phyloP scores from a whole-genome alignment of 1,139 yeast genomes.

The Protomyces lactucae-debilis region DNA sequence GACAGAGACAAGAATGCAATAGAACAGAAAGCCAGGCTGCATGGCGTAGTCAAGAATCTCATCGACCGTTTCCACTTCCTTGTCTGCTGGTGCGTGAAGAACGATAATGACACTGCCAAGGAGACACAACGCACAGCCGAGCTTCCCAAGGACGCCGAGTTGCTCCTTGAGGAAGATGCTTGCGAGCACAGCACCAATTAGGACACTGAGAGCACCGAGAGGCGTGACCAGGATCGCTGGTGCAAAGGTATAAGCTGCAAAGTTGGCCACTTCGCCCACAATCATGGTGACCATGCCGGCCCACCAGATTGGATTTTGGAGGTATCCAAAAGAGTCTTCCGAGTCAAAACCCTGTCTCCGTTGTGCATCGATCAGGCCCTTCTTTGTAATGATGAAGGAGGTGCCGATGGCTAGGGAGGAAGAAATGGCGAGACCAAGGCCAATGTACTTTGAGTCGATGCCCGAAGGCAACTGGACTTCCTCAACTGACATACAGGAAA shows the following conservation, averaged over 20 bases:
- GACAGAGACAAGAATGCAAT: conserved; percentile 55
- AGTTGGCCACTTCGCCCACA: conserved; percentile 83
- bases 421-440: conserved; percentile 80
- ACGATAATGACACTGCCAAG: conserved; percentile 88
- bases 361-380: conserved; percentile 73
- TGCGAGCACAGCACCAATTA: conserved; percentile 86
- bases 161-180: conserved; percentile 80
- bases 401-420: conserved; percentile 75
- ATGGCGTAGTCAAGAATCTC: conserved; percentile 78
- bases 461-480: conserved; percentile 8
- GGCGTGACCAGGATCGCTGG: conserved; percentile 93
- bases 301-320: conserved; percentile 90
- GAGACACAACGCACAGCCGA: conserved; percentile 89
- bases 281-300: conserved; percentile 82
- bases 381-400: conserved; percentile 73
- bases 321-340: conserved; percentile 62
- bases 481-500: conserved; percentile 5
- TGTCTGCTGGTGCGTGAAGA: conserved; percentile 89
- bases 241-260: conserved; percentile 93
- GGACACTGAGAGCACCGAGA: conserved; percentile 81
- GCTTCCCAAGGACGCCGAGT: conserved; percentile 80
- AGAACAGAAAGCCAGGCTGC: conserved; percentile 74
- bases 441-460: conserved; percentile 76
- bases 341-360: conserved; percentile 54
- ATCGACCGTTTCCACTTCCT: conserved; percentile 81